These are phyloP conservation scores for Rhinocladiella mackenziei DNA, from an alignment of 2,329 filamentous ascomycete species.

Conservation along the genomic window DNA sequence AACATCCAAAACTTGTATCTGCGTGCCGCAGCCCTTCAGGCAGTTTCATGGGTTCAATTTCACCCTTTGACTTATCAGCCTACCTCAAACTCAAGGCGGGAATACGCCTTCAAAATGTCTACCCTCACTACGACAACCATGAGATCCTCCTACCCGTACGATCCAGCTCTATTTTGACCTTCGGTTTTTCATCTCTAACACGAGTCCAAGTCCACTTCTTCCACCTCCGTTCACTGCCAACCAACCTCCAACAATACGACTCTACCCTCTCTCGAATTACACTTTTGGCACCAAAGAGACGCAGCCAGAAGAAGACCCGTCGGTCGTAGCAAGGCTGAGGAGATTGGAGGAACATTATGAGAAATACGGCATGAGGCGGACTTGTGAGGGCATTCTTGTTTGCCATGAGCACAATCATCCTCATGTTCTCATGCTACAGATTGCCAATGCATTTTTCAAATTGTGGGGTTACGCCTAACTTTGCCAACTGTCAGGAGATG, in stretches of 20 bases:
- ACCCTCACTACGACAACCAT: conserved; percentile 73
- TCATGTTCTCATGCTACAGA: conserved; percentile 98
- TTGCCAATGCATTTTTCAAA: conserved; percentile 99
- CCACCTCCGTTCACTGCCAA: conserved; percentile 82
- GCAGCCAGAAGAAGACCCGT: conserved; percentile 95
- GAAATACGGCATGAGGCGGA: conserved; percentile 90
- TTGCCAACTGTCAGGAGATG: conserved; percentile 4
- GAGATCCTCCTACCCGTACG: conserved; percentile 55
- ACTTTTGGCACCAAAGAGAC: conserved; percentile 98
- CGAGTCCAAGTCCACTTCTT: conserved; percentile 59
- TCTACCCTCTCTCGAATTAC: conserved; percentile 96
- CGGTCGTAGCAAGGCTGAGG: conserved; percentile 85
- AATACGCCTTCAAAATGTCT: conserved; percentile 69
- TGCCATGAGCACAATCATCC: conserved; percentile 99
- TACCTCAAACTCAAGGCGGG: too few species aligned
- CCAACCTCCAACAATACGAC: conserved; percentile 81
- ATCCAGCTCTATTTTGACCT: background rate
- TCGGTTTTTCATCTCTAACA: conserved; percentile 6
- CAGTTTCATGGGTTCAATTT: too few species aligned
- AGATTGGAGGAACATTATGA: conserved; percentile 94
- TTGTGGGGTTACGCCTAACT: conserved; percentile 49
- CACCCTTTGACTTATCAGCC: too few species aligned
- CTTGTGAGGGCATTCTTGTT: conserved; percentile 92
- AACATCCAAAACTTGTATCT: too few species aligned
- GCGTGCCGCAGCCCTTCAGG: too few species aligned